phyloP scores from a whole-genome alignment of 768 basidiomycete genomes.

The Termitomyces bulborhizus region DNA sequence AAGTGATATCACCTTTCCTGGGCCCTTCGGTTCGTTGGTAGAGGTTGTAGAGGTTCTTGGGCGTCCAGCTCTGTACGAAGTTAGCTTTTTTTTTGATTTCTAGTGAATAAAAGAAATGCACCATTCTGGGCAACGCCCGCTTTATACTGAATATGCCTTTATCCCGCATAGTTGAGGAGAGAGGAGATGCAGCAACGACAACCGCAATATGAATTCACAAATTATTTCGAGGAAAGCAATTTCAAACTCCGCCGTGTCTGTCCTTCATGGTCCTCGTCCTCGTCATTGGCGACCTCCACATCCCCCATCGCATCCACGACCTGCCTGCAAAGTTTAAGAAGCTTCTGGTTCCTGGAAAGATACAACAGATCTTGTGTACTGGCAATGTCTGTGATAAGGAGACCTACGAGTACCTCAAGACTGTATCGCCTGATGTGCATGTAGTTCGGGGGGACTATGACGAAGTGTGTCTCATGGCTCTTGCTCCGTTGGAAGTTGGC shows the following conservation, averaged over 20 bases:
- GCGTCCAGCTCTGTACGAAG: constrained; percentile 78
- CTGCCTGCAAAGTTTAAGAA: constrained; percentile 97
- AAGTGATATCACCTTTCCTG: constrained; percentile 45
- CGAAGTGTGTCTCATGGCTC: constrained; percentile 49
- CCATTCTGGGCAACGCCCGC: constrained; percentile 78
- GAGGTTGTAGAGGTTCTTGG: constrained; percentile 85
- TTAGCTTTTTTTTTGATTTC: neutral
- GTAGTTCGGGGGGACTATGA: constrained; percentile 95
- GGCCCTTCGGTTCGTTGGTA: constrained; percentile 65
- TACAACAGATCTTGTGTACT: constrained; percentile 95
- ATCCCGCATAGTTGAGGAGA: constrained; percentile 30
- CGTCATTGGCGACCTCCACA: constrained; percentile 95
- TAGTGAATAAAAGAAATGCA: constrained; percentile 17
- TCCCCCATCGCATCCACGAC: constrained; percentile 86
- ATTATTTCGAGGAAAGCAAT: constrained; percentile 7
- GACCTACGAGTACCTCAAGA: constrained; percentile 93
- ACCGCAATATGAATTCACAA: constrained; percentile 2
- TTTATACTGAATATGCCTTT: constrained; percentile 27
- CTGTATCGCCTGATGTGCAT: constrained; percentile 89
- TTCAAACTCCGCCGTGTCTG: constrained; percentile 3
- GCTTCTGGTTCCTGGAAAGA: constrained; percentile 91
- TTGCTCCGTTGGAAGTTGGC: neutral
- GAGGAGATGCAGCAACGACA: neutral
- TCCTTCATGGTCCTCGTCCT: constrained; percentile 85
- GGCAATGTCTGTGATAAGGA: constrained; percentile 98